Percentiles rank a stretch among this genome's conserved stretches.
These are phyloP conservation scores for Kodamaea plutei DNA, from an alignment of 1,139 yeast genomes.

Conservation along the genomic window DNA sequence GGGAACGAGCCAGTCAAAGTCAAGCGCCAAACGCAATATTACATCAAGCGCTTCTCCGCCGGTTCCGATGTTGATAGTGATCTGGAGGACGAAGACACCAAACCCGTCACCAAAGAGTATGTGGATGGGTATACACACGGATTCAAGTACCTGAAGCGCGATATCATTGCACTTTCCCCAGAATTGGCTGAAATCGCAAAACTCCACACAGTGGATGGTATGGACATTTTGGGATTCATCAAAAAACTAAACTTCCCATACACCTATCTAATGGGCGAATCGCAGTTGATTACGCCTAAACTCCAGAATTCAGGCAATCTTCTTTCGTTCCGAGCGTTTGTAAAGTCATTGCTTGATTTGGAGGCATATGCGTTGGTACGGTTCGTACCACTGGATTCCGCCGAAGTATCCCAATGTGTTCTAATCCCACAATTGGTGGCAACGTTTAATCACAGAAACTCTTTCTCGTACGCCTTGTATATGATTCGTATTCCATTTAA, in stretches of 20 bases:
- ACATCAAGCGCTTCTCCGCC: constrained; percentile 15
- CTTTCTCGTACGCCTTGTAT: constrained; percentile 27
- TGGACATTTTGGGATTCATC: constrained; percentile 66
- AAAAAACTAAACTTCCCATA: constrained; percentile 45
- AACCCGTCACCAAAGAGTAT: constrained; percentile 20
- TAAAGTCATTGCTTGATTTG: constrained; percentile 48
- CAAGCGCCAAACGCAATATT: constrained; percentile 22
- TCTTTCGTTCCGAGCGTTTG: constrained; percentile 49
- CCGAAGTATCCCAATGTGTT: constrained; percentile 54
- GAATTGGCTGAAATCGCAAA: constrained; percentile 41
- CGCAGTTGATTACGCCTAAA: constrained; percentile 52
- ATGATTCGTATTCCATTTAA: constrained; percentile 62
- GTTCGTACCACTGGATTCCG: constrained; percentile 46
- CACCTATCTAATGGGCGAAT: constrained; percentile 55
- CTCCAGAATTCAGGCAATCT: constrained; percentile 25
- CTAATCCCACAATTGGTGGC: constrained; percentile 43
- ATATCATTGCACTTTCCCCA: constrained; percentile 31
- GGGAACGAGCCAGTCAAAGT: constrained; percentile 11
- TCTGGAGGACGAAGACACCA: constrained; percentile 17
- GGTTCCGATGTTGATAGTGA: constrained; percentile 15
- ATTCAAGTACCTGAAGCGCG: constrained; percentile 62
- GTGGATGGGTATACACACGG: constrained; percentile 32
- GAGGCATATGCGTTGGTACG: constrained; percentile 58
- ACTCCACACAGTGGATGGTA: constrained; percentile 43
- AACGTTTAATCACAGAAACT: constrained; percentile 7